Base-by-base conservation (phyloP, 768 basidiomycete species). In the Hericium alpestre region DNA sequence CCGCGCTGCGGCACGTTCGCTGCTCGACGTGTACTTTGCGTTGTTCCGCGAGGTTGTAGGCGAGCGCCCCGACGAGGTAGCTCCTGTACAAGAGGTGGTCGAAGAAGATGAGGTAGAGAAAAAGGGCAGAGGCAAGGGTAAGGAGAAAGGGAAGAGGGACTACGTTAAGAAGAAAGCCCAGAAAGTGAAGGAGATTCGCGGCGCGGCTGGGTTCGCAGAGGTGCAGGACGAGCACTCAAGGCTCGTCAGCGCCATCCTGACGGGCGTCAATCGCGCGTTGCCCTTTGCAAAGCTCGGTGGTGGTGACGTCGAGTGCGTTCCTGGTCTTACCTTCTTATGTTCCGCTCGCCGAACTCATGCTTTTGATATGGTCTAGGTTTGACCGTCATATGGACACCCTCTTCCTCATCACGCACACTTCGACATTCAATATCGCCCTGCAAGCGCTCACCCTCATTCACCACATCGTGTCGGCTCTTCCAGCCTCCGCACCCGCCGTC, bases 371-470 rank as follows among this genome's bases (percentile, higher is more conserved):
- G 5, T 25, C 25, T 5, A 93, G 90, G 25, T 83, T 98, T 63
- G 79, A 83, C 61, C 79, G 83, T 55, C 93, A 97, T 64, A 87
- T 96, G 65, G 87, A 93, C 68, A 93, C 91, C 0, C 82, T 97
- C 20, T 98, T 97, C 79, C 79, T 86, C 48, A 93, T 99, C 65
- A 94, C 93, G 2, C 95, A 97, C 70, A 88, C 81, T 8, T 93
- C 92, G 8, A 96, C 93, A 0, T 99, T 99, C 81, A 96, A 95
- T 69, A 93, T 93, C 65, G 92, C 92, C 10, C 80, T 98, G 4
- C 95, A 95, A 68, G 90, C 94, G 0, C 81, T 98, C 1, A 79
- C 88, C 40, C 79, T 98, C 6, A 88, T 97, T 58, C 87, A 88
- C 66, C 93, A 91, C 63, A 87, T 98, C 40, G 74, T 81, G 15